Conservation (phyloP, 2,329 filamentous ascomycete species). For the Penicillium sp. region DNA sequence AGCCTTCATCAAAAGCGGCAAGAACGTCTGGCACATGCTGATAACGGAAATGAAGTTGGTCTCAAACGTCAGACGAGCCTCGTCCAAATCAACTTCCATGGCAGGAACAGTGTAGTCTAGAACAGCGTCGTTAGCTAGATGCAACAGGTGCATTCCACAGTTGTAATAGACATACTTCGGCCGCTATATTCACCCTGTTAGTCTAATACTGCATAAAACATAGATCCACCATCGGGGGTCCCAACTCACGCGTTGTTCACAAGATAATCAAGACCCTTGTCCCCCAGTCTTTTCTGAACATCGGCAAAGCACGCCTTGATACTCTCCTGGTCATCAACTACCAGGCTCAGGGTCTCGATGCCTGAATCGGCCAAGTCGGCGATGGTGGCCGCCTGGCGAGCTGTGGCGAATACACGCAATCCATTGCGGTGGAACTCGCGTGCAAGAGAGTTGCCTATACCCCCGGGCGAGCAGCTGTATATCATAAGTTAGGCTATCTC, state of each 20-base stretch:
- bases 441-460: slow-evolving; percentile 62
- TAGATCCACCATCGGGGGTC: no score
- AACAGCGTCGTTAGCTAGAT: neutral
- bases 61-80: slow-evolving; percentile 53
- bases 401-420: slow-evolving; percentile 61
- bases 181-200: slow-evolving; percentile 22
- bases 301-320: slow-evolving; percentile 51
- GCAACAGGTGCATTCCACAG: slow-evolving; percentile 9
- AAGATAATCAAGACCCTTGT: slow-evolving; percentile 56
- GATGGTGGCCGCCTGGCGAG: slow-evolving; percentile 54
- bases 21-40: slow-evolving; percentile 58
- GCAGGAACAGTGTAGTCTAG: slow-evolving; percentile 60
- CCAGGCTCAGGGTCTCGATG: slow-evolving; percentile 58
- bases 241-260: slow-evolving; percentile 58
- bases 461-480: slow-evolving; percentile 48
- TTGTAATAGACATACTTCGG: slow-evolving; percentile 31
- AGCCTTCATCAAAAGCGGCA: slow-evolving; percentile 54
- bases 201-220: neutral
- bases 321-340: slow-evolving; percentile 54
- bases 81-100: slow-evolving; percentile 54
- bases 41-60: slow-evolving; percentile 62
- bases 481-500: slow-evolving; percentile 1
- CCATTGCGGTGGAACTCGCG: slow-evolving; percentile 57
- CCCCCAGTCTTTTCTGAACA: slow-evolving; percentile 50
- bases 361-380: slow-evolving; percentile 52